Percentiles rank a stretch among this genome's conserved stretches.
Conservation (phyloP, 176 grass and related monocot species). For the Typha latifolia region DNA sequence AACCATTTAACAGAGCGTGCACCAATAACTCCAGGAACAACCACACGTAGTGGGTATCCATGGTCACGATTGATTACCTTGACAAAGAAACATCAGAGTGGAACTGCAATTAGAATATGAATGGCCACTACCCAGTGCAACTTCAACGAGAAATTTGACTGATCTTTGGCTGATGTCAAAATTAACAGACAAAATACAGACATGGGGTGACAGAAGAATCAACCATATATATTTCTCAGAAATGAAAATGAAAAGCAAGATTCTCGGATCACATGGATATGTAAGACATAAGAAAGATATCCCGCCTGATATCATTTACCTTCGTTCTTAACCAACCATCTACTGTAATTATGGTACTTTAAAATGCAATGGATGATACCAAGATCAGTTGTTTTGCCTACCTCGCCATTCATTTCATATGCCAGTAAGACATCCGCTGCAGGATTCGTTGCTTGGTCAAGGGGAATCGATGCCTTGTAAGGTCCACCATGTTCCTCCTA, state of each 20-base stretch:
- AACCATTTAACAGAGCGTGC: slow-evolving; percentile 53
- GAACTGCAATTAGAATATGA: slow-evolving; percentile 9
- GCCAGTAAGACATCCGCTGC: slow-evolving; percentile 32
- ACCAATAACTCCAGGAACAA: slow-evolving; percentile 48
- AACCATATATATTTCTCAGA: no score
- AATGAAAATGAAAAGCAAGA: no score
- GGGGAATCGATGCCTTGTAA: slow-evolving; percentile 37
- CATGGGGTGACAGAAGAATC: no score
- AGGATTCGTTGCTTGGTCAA: slow-evolving; percentile 35
- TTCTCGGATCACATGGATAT: no score
- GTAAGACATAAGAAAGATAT: no score
- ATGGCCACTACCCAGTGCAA: background rate
- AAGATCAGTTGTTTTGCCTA: slow-evolving; percentile 7
- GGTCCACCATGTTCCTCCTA: slow-evolving; percentile 38
- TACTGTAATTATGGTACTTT: background rate
- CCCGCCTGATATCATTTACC: background rate
- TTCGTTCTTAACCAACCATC: background rate
- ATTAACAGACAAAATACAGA: no score
- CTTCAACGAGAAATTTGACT: background rate
- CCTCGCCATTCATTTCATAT: slow-evolving; percentile 44
- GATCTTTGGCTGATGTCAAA: background rate
- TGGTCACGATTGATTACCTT: slow-evolving; percentile 40
- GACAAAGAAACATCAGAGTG: slow-evolving; percentile 6
- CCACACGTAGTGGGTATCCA: slow-evolving; percentile 40
- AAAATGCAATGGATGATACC: background rate